These are phyloP conservation scores for Pyracantha coccinea DNA, from an alignment of 331 rosid species.

Conservation along the genomic window DNA sequence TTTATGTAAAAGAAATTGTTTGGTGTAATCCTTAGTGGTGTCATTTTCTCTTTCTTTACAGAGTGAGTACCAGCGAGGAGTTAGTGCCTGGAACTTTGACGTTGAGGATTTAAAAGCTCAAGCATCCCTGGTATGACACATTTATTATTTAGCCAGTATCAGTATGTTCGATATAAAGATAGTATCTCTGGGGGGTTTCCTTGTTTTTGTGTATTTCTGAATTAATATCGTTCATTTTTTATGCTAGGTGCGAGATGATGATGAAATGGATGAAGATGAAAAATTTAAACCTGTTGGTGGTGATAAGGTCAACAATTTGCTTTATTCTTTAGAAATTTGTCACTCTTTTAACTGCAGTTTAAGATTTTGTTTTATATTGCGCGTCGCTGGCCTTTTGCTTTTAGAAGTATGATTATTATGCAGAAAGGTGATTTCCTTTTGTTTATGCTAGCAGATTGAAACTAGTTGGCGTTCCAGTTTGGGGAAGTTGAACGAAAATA, in stretches of 20 bases:
- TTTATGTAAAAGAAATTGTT: neutral
- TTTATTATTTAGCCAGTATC: neutral
- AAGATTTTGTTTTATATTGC: neutral
- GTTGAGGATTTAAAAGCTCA: slow-evolving; percentile 91
- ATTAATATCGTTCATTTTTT: slow-evolving; percentile 15
- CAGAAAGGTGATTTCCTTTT: neutral
- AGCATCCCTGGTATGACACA: slow-evolving; percentile 73
- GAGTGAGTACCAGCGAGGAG: slow-evolving; percentile 99
- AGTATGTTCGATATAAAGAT: neutral
- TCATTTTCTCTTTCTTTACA: slow-evolving; percentile 15
- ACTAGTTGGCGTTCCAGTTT: slow-evolving; percentile 31
- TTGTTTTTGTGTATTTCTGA: neutral
- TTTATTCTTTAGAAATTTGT: neutral
- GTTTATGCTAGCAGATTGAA: slow-evolving; percentile 35
- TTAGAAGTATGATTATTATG: neutral
- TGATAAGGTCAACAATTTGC: slow-evolving; percentile 44
- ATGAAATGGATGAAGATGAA: slow-evolving; percentile 71
- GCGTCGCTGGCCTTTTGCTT: neutral
- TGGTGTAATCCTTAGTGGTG: neutral
- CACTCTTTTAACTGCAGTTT: neutral
- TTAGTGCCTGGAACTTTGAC: slow-evolving; percentile 98
- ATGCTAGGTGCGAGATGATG: slow-evolving; percentile 54
- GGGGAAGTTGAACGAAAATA: slow-evolving; percentile 39
- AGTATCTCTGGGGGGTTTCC: neutral
- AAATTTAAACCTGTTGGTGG: slow-evolving; percentile 29